Conservation (phyloP, 2,329 filamentous ascomycete species). For the Capronia epimyces region DNA sequence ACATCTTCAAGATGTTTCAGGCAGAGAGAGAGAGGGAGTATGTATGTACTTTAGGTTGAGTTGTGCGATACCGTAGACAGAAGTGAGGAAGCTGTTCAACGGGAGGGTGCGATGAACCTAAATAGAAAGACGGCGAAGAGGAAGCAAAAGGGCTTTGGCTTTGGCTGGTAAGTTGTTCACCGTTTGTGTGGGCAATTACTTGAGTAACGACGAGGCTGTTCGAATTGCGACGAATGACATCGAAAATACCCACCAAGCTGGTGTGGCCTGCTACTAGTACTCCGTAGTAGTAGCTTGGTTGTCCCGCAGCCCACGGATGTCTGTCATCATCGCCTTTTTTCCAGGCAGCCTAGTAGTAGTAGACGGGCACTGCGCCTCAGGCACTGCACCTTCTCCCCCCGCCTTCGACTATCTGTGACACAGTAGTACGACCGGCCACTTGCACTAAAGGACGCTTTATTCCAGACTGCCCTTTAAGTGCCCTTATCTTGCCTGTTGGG, state of each 20-base stretch:
- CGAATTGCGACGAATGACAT: conserved; percentile 28
- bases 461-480: neutral
- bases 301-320: too few species aligned
- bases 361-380: too few species aligned
- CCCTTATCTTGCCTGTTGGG: neutral
- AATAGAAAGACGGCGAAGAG: neutral
- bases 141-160: neutral
- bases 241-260: conserved; percentile 13
- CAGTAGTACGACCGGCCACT: too few species aligned
- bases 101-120: neutral
- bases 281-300: too few species aligned
- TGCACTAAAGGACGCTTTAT: too few species aligned
- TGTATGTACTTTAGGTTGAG: neutral
- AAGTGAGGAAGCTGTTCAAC: neutral
- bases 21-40: conserved; percentile 3
- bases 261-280: neutral
- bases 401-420: too few species aligned
- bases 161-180: conserved; percentile 10
- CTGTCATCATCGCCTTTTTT: too few species aligned
- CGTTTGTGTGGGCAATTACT: conserved; percentile 14
- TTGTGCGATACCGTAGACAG: neutral
- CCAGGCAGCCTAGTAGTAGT: too few species aligned
- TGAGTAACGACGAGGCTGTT: conserved; percentile 20
- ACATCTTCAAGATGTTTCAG: conserved; percentile 29
- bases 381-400: too few species aligned